Conservation (phyloP, 2,329 filamentous ascomycete genomes). For the Xylariaceae sp. region DNA sequence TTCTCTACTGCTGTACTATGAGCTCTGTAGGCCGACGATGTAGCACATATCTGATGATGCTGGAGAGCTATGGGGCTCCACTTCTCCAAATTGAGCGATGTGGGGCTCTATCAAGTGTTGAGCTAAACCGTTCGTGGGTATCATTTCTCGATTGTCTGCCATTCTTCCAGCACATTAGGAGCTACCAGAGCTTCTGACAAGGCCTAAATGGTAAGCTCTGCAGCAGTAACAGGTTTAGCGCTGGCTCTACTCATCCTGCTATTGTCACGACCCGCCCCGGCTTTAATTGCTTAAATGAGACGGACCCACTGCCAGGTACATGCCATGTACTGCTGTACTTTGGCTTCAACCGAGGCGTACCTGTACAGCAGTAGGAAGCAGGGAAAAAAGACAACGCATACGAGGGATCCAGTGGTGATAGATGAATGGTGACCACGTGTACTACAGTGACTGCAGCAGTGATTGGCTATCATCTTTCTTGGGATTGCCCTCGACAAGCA, state of each 20-base stretch:
- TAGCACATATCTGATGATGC: slow-evolving; percentile 13
- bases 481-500: slow-evolving; percentile 4
- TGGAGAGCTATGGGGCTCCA: slow-evolving; percentile 7
- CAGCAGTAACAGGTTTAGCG: too few relatives aligned
- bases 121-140: slow-evolving; percentile 14
- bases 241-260: background rate
- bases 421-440: slow-evolving; percentile 14
- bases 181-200: background rate
- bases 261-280: background rate
- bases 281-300: background rate
- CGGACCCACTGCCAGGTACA: too few relatives aligned
- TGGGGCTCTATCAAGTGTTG: slow-evolving; percentile 8
- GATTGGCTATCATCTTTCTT: slow-evolving; percentile 7
- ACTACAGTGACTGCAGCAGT: slow-evolving; percentile 17
- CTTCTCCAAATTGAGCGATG: slow-evolving; percentile 10
- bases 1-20: background rate
- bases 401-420: background rate
- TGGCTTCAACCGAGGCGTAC: background rate
- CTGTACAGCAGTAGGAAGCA: too few relatives aligned
- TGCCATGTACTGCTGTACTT: too few relatives aligned
- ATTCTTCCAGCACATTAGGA: background rate
- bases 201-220: too few relatives aligned
- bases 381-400: background rate
- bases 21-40: background rate
- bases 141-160: slow-evolving; percentile 11